phyloP scores from a whole-genome alignment of 2,329 filamentous ascomycete genomes.

The Microdochium bolleyi region DNA sequence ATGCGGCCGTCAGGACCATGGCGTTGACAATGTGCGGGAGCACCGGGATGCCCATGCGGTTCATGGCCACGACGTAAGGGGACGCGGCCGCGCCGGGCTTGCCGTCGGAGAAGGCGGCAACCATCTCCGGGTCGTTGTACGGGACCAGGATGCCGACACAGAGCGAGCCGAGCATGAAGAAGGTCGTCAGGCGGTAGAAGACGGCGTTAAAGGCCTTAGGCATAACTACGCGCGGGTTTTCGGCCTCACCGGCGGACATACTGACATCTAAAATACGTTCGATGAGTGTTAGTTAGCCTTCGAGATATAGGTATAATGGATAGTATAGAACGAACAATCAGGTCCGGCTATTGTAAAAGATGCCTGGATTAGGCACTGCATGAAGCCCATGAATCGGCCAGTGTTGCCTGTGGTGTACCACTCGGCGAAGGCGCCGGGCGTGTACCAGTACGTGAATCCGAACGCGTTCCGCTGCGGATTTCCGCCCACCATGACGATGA shows the following conservation, averaged over 20 bases:
- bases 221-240: conserved; percentile 62
- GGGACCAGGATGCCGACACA: conserved; percentile 65
- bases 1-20: conserved; percentile 59
- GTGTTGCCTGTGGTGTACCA: conserved; percentile 56
- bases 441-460: conserved; percentile 62
- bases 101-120: conserved; percentile 47
- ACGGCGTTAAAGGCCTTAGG: conserved; percentile 71
- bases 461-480: conserved; percentile 66
- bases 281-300: no score
- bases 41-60: conserved; percentile 51
- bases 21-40: conserved; percentile 68
- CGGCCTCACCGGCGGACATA: conserved; percentile 59
- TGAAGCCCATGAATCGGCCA: conserved; percentile 68
- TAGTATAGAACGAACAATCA: no score
- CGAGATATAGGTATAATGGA: conserved; percentile 14
- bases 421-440: conserved; percentile 63
- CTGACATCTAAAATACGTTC: no score
- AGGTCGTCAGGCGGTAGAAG: conserved; percentile 68
- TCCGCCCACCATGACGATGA: conserved; percentile 75
- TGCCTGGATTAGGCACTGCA: conserved; percentile 66
- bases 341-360: conserved; percentile 58
- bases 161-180: conserved; percentile 69
- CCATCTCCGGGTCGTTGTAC: conserved; percentile 57
- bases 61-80: conserved; percentile 61
- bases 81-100: conserved; percentile 62